Evolutionary conservation across 2,329 filamentous ascomycete genomes (phyloP).

Genomic region (Fusarium sp.): DNA sequence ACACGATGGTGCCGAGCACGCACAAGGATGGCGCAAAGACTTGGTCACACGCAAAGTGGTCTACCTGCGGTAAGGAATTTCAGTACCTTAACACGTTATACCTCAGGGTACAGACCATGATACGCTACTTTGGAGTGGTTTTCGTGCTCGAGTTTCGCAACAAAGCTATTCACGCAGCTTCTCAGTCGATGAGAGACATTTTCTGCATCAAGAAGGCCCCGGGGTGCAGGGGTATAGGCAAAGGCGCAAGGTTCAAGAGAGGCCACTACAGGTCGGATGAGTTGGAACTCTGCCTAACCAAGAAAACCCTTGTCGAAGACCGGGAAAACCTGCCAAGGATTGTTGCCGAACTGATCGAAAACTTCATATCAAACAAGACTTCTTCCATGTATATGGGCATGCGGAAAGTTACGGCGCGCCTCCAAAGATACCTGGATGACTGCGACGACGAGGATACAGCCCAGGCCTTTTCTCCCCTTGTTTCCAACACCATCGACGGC

Average conservation of each 20-base stretch:
- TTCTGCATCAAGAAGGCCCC: conserved; percentile 6
- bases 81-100: neutral
- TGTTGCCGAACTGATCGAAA: conserved; percentile 37
- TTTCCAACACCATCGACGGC: conserved; percentile 35
- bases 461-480: conserved; percentile 33
- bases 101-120: neutral
- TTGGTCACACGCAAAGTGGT: neutral
- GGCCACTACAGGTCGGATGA: conserved; percentile 3
- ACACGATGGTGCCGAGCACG: neutral
- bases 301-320: neutral
- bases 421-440: conserved; percentile 34
- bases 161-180: conserved; percentile 38
- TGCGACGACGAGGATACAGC: conserved; percentile 15
- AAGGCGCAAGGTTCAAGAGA: neutral
- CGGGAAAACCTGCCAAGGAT: conserved; percentile 15
- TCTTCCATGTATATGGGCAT: conserved; percentile 28
- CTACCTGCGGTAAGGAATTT: no score
- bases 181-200: conserved; percentile 26
- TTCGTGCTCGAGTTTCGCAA: conserved; percentile 39
- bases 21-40: neutral
- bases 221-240: neutral
- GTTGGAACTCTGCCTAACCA: conserved; percentile 1
- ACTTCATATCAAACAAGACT: conserved; percentile 31
- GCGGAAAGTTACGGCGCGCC: conserved; percentile 30
- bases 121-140: conserved; percentile 34